These are phyloP conservation scores for Clavispora asparagi DNA, from an alignment of 805 yeast genomes.

Conservation along the genomic window DNA sequence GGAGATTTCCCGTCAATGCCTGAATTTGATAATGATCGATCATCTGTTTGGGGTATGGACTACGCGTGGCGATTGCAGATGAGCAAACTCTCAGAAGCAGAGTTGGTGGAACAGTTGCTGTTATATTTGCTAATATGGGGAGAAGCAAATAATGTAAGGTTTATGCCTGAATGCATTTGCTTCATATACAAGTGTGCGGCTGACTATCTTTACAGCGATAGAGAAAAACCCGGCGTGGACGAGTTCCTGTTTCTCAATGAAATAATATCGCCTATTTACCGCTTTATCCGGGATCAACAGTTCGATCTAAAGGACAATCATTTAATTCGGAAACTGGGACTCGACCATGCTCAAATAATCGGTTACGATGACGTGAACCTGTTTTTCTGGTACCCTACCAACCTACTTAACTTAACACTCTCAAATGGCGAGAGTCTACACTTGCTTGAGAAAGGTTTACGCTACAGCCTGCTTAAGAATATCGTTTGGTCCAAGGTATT, in stretches of 20 bases:
- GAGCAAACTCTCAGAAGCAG: slow-evolving; percentile 47
- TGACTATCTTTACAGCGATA: slow-evolving; percentile 17
- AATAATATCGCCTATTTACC: slow-evolving; percentile 47
- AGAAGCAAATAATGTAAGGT: slow-evolving; percentile 63
- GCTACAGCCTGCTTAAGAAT: slow-evolving; percentile 26
- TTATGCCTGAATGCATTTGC: slow-evolving; percentile 40
- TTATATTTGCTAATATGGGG: slow-evolving; percentile 68
- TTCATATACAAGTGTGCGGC: slow-evolving; percentile 26
- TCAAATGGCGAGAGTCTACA: slow-evolving; percentile 27
- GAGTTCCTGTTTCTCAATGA: slow-evolving; percentile 29
- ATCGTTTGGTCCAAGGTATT: slow-evolving; percentile 40
- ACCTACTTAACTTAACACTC: slow-evolving; percentile 28
- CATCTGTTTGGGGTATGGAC: slow-evolving; percentile 17
- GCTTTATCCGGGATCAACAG: slow-evolving; percentile 63
- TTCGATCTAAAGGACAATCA: slow-evolving; percentile 51
- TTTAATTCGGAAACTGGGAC: slow-evolving; percentile 52
- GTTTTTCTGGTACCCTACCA: slow-evolving; percentile 43
- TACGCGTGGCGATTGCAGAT: slow-evolving; percentile 64
- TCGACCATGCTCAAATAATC: slow-evolving; percentile 59
- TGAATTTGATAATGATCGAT: slow-evolving; percentile 7
- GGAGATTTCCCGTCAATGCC: neutral
- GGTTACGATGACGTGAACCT: slow-evolving; percentile 56
- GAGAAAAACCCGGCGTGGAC: neutral
- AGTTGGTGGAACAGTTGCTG: slow-evolving; percentile 62
- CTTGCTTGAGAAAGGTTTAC: slow-evolving; percentile 21